Base-by-base conservation (phyloP, 2,329 filamentous ascomycete species). In the Moelleriella libera region DNA sequence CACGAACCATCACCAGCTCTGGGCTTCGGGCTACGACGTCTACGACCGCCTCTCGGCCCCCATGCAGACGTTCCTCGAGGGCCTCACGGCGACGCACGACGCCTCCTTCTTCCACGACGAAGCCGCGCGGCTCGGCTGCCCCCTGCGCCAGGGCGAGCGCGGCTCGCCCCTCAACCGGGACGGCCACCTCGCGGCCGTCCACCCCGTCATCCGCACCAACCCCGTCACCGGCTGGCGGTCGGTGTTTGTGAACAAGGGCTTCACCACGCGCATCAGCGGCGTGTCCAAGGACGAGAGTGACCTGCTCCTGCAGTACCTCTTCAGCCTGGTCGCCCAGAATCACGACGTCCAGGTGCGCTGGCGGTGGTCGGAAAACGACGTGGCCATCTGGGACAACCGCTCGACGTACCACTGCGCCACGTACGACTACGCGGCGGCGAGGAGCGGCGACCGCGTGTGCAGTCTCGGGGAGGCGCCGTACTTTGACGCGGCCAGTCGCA, bases 361-460 rank as follows among this genome's bases (percentile, higher is more conserved):
- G 54, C 65, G 66, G 46, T 77, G 73, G 74, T 63, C 61, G 47
- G 63, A 68, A 55, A 74, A 76, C 48, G 72, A 77, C 53, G 56
- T 72, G 5, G 74, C 78, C 1, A 80, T 84, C 52, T 85, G 81
- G 81, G 80, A 85, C 56, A 84, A 84, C 55, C 62, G 70, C 45
- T 69, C 62, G 31, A 72, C 65, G 9, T 68, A 63, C 53, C 69
- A 72, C 50, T 68, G 71, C 39, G 78, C 77, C 0, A 83, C 77
- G 0, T 80, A 75, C 51, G 81, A 84, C 53, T 83, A 82, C 10
- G 65, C 54, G 5, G 66, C 64, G 6, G 64, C 65, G 1, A 57
- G 68, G 4, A 60, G 61, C n/a, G 68, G 68, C 4, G 63, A 70
- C 48, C 58, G 68, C 1, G 68, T 68, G 0, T 63, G 60, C 39